A percentile compares a stretch with the other conserved stretches of the same genome.
Evolutionary conservation across 352 stramenopile genomes (phyloP).

Genomic region (Globisporangium nagaii): DNA sequence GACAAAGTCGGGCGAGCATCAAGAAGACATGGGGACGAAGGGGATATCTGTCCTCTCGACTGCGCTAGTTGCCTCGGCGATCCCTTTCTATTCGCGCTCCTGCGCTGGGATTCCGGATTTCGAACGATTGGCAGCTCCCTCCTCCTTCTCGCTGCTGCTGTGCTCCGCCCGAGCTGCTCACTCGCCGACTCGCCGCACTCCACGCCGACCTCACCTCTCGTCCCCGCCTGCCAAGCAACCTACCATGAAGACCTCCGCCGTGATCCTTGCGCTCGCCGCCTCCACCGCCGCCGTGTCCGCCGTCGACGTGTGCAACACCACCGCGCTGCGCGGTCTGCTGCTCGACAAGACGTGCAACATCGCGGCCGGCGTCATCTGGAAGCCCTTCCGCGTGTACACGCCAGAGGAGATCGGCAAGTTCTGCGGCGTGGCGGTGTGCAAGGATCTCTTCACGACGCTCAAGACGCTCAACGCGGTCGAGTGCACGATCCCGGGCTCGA

Average conservation of each 20-base stretch:
- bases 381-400: neutral
- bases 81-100: no score
- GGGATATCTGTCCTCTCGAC: no score
- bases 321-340: neutral
- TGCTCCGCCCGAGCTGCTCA: neutral
- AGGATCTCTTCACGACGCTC: neutral
- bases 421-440: neutral
- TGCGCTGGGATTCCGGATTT: no score
- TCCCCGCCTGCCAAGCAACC: neutral
- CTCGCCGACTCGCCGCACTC: neutral
- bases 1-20: no score
- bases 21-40: no score
- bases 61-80: no score
- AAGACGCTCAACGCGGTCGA: neutral
- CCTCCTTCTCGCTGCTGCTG: neutral
- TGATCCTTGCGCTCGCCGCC: conserved; percentile 1
- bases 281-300: neutral
- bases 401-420: neutral
- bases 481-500: neutral
- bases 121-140: no score
- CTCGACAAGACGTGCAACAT: neutral
- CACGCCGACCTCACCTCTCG: neutral
- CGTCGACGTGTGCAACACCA: neutral
- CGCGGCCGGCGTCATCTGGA: neutral
- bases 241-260: conserved; percentile 1